phyloP scores from a whole-genome alignment of 768 basidiomycete species.

The Pholiota microspora region DNA sequence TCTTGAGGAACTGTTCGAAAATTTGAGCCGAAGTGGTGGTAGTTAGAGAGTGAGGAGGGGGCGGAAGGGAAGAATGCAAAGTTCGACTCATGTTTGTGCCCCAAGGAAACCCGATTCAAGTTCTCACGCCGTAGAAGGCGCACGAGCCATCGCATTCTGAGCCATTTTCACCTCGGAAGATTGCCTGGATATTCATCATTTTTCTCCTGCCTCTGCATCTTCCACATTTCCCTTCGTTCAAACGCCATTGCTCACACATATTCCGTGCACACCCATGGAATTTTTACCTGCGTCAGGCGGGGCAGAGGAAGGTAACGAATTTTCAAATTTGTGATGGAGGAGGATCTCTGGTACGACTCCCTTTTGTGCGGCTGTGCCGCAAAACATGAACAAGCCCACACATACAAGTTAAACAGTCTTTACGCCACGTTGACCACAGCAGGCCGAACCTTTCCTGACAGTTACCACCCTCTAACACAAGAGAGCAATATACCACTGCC shows the following conservation, averaged over 20 bases:
- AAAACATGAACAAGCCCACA: too few species aligned
- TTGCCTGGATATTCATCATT: conserved; percentile 33
- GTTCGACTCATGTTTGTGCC: conserved; percentile 35
- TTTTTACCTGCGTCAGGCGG: conserved; percentile 16
- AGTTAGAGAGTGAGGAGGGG: conserved; percentile 33
- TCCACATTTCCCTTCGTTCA: conserved; percentile 18
- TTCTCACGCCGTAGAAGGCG: conserved; percentile 49
- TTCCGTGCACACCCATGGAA: conserved; percentile 4
- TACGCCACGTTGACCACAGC: not conserved
- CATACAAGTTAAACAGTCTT: too few species aligned
- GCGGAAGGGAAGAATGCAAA: conserved; percentile 29
- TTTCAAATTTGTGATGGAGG: not conserved
- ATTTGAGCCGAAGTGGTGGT: conserved; percentile 27
- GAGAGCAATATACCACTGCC: not conserved
- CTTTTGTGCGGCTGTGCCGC: conserved; percentile 20
- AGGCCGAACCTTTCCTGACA: not conserved
- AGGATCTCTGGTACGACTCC: conserved; percentile 6
- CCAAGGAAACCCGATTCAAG: conserved; percentile 33
- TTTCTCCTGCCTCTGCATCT: conserved; percentile 20
- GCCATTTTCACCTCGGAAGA: conserved; percentile 49
- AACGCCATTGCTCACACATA: conserved; percentile 8
- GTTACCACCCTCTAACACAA: not conserved
- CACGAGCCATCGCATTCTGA: conserved; percentile 50
- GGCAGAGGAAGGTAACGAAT: conserved; percentile 8
- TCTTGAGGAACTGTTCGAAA: not conserved